These are phyloP conservation scores for Coemansia sp. DNA, from an alignment of 192 early-diverging fungal species.

Conservation along the genomic window DNA sequence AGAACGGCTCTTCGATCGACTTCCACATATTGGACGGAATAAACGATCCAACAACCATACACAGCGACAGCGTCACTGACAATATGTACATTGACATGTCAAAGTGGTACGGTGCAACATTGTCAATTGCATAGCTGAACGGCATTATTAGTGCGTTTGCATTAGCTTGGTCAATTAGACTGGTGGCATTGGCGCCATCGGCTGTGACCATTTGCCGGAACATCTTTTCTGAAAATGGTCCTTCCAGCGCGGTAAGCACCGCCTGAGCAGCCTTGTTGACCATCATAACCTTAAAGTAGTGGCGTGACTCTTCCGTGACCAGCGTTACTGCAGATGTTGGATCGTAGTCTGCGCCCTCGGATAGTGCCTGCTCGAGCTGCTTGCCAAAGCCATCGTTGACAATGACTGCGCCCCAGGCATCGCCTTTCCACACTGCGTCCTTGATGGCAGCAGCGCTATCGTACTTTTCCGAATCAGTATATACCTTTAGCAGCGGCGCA, in stretches of 20 bases:
- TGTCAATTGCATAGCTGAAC: slow-evolving; percentile 38
- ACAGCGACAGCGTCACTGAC: slow-evolving; percentile 43
- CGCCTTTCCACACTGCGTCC: slow-evolving; percentile 42
- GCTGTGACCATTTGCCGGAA: slow-evolving; percentile 10
- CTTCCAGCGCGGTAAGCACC: slow-evolving; percentile 25
- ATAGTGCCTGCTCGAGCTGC: slow-evolving; percentile 20
- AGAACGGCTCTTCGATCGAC: slow-evolving; percentile 51
- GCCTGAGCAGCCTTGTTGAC: slow-evolving; percentile 12
- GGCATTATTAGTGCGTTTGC: slow-evolving; percentile 37
- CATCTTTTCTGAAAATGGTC: slow-evolving; percentile 25
- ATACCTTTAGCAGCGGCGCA: slow-evolving; percentile 20
- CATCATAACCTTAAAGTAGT: slow-evolving; percentile 37
- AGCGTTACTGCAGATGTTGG: slow-evolving; percentile 30
- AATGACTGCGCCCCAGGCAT: slow-evolving; percentile 39
- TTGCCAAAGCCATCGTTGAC: slow-evolving; percentile 50
- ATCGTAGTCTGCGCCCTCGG: slow-evolving; percentile 26
- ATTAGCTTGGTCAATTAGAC: slow-evolving; percentile 25
- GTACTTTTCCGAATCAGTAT: slow-evolving; percentile 13
- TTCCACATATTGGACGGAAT: slow-evolving; percentile 58
- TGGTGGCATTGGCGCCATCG: slow-evolving; percentile 5
- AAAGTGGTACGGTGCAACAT: slow-evolving; percentile 50
- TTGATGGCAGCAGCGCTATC: slow-evolving; percentile 10
- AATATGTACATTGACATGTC: slow-evolving; percentile 50
- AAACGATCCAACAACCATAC: slow-evolving; percentile 48
- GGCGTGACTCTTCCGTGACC: slow-evolving; percentile 44